A percentile compares a stretch with the other conserved stretches of the same genome.
phyloP scores from a whole-genome alignment of 805 yeast genomes.

The Yamadazyma kitorensis region DNA sequence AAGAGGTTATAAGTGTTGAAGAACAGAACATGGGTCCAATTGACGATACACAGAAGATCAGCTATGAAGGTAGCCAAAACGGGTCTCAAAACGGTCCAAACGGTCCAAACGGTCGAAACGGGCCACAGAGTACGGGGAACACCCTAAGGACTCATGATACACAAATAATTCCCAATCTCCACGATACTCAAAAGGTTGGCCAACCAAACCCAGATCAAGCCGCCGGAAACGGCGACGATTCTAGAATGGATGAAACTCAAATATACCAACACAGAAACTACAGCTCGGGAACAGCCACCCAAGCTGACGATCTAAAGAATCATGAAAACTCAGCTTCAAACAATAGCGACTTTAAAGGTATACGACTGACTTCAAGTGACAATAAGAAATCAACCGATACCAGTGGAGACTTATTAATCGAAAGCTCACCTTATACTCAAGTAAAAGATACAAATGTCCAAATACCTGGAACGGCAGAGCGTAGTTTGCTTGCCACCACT shows the following conservation, averaged over 20 bases:
- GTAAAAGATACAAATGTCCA: constrained; percentile 12
- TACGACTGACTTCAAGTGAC: no score
- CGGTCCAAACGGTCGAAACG: no score
- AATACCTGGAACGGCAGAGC: constrained; percentile 21
- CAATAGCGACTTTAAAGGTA: no score
- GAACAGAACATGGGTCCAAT: background rate
- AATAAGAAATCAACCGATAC: no score
- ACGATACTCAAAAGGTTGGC: constrained; percentile 1
- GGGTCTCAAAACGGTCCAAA: no score
- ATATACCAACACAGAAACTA: no score
- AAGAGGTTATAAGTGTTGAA: background rate
- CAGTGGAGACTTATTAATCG: no score
- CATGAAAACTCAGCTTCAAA: background rate
- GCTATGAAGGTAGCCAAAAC: no score
- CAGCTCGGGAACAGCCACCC: no score
- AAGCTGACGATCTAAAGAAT: background rate
- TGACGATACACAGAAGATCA: constrained; percentile 1
- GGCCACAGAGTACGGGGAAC: no score
- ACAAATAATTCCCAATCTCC: constrained; percentile 1
- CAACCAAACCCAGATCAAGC: background rate
- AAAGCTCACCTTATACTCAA: constrained; percentile 1
- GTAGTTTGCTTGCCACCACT: constrained; percentile 17
- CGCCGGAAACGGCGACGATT: background rate
- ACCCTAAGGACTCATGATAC: no score
- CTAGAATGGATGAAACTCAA: background rate